Base-by-base conservation (phyloP, 2,329 filamentous ascomycete genomes). In the Arthrobotrys conoides region DNA sequence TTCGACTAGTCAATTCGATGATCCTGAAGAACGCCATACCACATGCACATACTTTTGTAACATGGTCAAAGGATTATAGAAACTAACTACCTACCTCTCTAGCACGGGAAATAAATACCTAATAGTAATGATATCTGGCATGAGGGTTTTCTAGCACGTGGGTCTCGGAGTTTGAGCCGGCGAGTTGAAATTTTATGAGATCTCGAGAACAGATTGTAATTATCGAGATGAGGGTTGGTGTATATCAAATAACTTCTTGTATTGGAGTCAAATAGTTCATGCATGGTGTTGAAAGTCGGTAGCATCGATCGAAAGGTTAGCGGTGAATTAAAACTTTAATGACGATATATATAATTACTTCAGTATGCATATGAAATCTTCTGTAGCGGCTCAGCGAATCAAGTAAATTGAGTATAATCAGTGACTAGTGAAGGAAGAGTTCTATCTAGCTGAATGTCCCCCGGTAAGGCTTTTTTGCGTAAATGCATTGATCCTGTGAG, bases 201-300 rank as follows among this genome's bases (percentile, higher is more conserved):
- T n/a, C n/a, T n/a, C n/a, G n/a, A n/a, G n/a, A n/a, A 61, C 33
- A 61, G 20, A 61, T 44, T 61, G 57, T 14, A 61, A 24, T n/a
- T 51, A 24, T 16, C 8, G 18, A 20, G 24, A 1, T 46, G 44
- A 18, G 24, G 24, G 51, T 55, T 55, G 53, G 8, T 59, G 30
- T n/a, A n/a, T n/a, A n/a, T 59, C 8, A 38, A 59, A 59, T 59
- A 38, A 30, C 30, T 55, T 36, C 3, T 30, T 30, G 5, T 38
- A n/a, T 41, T 12, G 38, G 44, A 33, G 27, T 55, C 18, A 30
- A 36, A 59, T 41, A 41, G 38, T 16, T 41, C 38, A 41, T 5
- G 36, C 6, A 30, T 30, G 27, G 57, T 36, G 57, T 41, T 8
- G 57, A 61, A 41, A 41, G 36, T 44, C 24, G 10, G 33, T 16